phyloP scores from a whole-genome alignment of 192 early-diverging fungal species.

The Coemansia sp. region DNA sequence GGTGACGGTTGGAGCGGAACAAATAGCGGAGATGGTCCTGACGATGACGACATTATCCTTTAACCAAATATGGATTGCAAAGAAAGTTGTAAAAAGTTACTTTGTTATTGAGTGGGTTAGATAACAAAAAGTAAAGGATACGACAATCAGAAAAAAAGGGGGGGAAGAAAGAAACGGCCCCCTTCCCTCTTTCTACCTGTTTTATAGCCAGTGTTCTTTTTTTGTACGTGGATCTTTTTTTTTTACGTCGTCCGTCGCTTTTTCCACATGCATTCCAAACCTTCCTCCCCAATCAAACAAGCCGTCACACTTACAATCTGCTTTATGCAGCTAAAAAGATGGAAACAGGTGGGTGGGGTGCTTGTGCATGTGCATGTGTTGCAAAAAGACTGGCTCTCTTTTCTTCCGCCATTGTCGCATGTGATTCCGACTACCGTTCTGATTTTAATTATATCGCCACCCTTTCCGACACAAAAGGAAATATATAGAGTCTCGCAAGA shows the following conservation, averaged over 20 bases:
- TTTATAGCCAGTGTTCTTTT: no score
- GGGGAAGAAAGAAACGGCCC: no score
- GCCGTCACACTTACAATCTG: background rate
- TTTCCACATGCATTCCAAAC: no score
- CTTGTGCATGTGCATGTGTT: no score
- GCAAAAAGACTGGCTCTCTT: background rate
- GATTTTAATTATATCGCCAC: no score
- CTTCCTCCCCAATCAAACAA: background rate
- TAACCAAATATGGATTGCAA: background rate
- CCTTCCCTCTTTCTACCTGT: no score
- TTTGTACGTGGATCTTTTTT: no score
- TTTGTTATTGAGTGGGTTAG: no score
- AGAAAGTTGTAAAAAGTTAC: background rate
- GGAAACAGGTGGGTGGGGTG: background rate
- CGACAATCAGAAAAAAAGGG: no score
- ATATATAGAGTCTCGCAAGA: background rate
- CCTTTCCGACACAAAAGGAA: background rate
- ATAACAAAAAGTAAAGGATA: background rate
- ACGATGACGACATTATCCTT: slow-evolving; percentile 15
- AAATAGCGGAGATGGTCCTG: slow-evolving; percentile 40
- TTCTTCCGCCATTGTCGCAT: background rate
- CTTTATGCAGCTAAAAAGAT: background rate
- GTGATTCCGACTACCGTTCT: background rate
- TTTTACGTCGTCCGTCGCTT: no score
- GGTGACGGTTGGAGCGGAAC: slow-evolving; percentile 40